These are phyloP conservation scores for Leccinum ambiguum DNA, from an alignment of 1,284 basidiomycete species.

Conservation along the genomic window DNA sequence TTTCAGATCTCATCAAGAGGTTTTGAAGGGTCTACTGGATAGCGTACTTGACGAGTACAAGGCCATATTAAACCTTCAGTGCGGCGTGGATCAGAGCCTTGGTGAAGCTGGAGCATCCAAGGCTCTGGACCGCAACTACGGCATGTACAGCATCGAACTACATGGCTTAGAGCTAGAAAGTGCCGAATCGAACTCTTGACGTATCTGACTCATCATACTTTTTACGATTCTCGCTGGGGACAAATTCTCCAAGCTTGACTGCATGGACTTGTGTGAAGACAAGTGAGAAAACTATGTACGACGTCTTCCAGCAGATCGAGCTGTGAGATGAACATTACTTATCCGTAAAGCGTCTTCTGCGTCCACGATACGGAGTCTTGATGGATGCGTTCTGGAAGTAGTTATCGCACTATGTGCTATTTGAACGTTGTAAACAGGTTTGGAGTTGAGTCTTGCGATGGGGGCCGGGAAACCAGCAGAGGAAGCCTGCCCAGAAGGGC, in stretches of 20 bases:
- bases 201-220: slow-evolving; percentile 23
- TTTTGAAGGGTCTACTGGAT: slow-evolving; percentile 69
- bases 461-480: slow-evolving; percentile 41
- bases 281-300: slow-evolving; percentile 2
- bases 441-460: slow-evolving; percentile 7
- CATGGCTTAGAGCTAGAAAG: slow-evolving; percentile 74
- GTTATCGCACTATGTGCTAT: slow-evolving; percentile 31
- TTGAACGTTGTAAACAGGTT: slow-evolving; percentile 31
- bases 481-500: slow-evolving; percentile 59
- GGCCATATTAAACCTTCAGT: slow-evolving; percentile 84
- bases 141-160: slow-evolving; percentile 79
- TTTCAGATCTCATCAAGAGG: slow-evolving; percentile 4
- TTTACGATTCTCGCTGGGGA: slow-evolving; percentile 6
- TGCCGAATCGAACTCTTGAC: slow-evolving; percentile 29
- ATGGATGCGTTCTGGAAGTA: slow-evolving; percentile 16
- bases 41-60: slow-evolving; percentile 87
- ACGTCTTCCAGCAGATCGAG: slow-evolving; percentile 4
- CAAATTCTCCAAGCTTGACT: background rate
- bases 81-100: slow-evolving; percentile 67
- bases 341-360: slow-evolving; percentile 38
- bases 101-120: slow-evolving; percentile 49
- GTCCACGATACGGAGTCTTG: slow-evolving; percentile 29
- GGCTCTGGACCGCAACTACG: slow-evolving; percentile 68
- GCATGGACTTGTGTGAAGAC: background rate
- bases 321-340: slow-evolving; percentile 15